These are phyloP conservation scores for Kwoniella pini DNA, from an alignment of 768 basidiomycete genomes.

Conservation along the genomic window DNA sequence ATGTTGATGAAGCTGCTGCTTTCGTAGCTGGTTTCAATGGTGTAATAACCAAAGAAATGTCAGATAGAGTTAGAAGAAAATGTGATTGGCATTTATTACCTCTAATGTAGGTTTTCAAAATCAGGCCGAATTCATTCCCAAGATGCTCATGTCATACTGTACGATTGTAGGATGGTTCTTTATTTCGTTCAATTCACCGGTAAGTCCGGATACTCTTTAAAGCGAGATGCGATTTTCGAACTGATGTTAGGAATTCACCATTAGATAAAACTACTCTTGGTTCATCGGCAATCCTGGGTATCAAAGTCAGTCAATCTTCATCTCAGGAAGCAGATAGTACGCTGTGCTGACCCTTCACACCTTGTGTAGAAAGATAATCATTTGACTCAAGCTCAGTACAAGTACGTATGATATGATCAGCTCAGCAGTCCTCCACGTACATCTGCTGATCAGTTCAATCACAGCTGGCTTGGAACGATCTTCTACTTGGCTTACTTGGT, in stretches of 20 bases:
- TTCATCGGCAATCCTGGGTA: slow-evolving; percentile 34
- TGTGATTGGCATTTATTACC: slow-evolving; percentile 34
- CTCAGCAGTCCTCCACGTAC: neutral
- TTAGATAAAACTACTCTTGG: slow-evolving; percentile 44
- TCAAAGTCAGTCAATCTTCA: slow-evolving; percentile 17
- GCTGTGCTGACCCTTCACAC: neutral
- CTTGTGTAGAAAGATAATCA: slow-evolving; percentile 18
- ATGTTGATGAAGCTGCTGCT: slow-evolving; percentile 30
- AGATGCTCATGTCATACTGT: too few relatives aligned
- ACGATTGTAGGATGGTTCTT: slow-evolving; percentile 36
- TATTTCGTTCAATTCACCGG: slow-evolving; percentile 37
- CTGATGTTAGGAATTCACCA: neutral
- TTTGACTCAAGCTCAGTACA: slow-evolving; percentile 19
- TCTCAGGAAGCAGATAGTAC: too few relatives aligned
- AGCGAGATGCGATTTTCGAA: neutral
- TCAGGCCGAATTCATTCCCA: too few relatives aligned
- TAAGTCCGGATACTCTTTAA: neutral
- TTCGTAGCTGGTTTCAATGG: slow-evolving; percentile 42
- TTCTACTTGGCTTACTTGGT: slow-evolving; percentile 39
- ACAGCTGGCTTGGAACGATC: slow-evolving; percentile 36
- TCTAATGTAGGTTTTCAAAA: slow-evolving; percentile 15
- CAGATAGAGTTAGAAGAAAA: slow-evolving; percentile 34
- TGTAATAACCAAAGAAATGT: slow-evolving; percentile 27
- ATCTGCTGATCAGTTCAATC: neutral
- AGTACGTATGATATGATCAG: slow-evolving; percentile 3